Percentiles rank a stretch among this genome's conserved stretches.
Conservation (phyloP, 2,329 filamentous ascomycete species). For the Apiospora malaysiana region DNA sequence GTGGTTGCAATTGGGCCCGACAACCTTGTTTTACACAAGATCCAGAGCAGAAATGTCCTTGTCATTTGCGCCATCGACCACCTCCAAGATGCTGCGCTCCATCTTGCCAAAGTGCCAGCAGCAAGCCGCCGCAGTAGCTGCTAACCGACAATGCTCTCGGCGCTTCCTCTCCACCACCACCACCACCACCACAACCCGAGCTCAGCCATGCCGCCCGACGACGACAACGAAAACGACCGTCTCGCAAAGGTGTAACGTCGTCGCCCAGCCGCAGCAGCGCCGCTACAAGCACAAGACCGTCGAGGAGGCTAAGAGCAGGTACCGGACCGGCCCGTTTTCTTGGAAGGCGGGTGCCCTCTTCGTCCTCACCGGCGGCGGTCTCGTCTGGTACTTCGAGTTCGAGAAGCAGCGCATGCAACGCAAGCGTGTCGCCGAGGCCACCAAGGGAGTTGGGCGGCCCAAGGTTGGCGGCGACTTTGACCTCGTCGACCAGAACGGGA, state of each 20-base stretch:
- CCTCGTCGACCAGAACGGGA: slow-evolving; percentile 81
- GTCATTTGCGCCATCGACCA: neutral
- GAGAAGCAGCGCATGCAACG: slow-evolving; percentile 93
- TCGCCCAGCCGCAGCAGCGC: slow-evolving; percentile 40
- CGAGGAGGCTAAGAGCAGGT: slow-evolving; percentile 64
- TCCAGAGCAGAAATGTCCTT: neutral
- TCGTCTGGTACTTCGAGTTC: slow-evolving; percentile 90
- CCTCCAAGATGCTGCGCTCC: slow-evolving; percentile 10
- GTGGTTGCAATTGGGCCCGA: neutral
- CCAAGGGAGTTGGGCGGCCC: slow-evolving; percentile 89
- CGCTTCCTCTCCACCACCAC: slow-evolving; percentile 29
- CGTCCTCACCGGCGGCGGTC: slow-evolving; percentile 74
- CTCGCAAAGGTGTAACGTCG: slow-evolving; percentile 20
- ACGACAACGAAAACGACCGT: neutral
- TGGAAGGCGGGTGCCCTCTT: slow-evolving; percentile 90
- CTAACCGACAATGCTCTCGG: slow-evolving; percentile 26
- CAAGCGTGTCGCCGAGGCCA: slow-evolving; percentile 86
- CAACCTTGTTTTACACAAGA: neutral
- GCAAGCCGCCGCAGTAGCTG: neutral
- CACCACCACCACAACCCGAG: slow-evolving; percentile 16
- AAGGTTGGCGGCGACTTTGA: slow-evolving; percentile 91
- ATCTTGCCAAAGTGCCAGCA: slow-evolving; percentile 11
- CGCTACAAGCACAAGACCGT: slow-evolving; percentile 57
- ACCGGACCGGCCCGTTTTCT: slow-evolving; percentile 79
- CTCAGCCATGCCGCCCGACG: slow-evolving; percentile 7